These are phyloP conservation scores for Venturia nashicola DNA, from an alignment of 2,329 filamentous ascomycete species.

Conservation along the genomic window DNA sequence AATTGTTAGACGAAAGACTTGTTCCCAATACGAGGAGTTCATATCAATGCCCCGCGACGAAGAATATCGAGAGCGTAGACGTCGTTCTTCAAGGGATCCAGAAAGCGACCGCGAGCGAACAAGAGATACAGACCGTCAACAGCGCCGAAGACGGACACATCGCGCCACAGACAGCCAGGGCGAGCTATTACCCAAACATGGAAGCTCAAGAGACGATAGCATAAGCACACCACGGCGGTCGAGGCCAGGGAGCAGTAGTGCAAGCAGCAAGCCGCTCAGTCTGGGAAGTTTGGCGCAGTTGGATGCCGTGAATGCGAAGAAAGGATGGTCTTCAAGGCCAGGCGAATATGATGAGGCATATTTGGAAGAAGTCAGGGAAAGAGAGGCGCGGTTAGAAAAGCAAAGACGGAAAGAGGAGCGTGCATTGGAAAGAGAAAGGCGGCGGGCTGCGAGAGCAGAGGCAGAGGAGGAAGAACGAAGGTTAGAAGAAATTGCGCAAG, in stretches of 20 bases:
- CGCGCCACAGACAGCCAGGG: constrained; percentile 28
- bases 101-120: constrained; percentile 7
- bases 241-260: constrained; percentile 12
- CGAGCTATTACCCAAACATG: constrained; percentile 17
- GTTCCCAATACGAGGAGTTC: background rate
- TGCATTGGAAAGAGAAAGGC: constrained; percentile 24
- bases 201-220: constrained; percentile 12
- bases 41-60: constrained; percentile 8
- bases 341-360: constrained; percentile 28
- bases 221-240: background rate
- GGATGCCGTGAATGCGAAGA: constrained; percentile 48
- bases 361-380: constrained; percentile 18
- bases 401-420: constrained; percentile 21
- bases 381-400: constrained; percentile 19
- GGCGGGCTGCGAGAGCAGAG: constrained; percentile 19
- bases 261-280: constrained; percentile 28
- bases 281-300: constrained; percentile 51
- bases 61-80: constrained; percentile 6
- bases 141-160: constrained; percentile 20
- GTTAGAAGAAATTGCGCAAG: constrained; percentile 14
- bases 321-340: constrained; percentile 25
- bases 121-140: constrained; percentile 5
- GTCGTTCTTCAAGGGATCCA: constrained; percentile 6
- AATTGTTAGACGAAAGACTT: background rate
- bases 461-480: constrained; percentile 21